These are phyloP conservation scores for Backusella psychrophila DNA, from an alignment of 192 early-diverging fungal species.

Conservation along the genomic window DNA sequence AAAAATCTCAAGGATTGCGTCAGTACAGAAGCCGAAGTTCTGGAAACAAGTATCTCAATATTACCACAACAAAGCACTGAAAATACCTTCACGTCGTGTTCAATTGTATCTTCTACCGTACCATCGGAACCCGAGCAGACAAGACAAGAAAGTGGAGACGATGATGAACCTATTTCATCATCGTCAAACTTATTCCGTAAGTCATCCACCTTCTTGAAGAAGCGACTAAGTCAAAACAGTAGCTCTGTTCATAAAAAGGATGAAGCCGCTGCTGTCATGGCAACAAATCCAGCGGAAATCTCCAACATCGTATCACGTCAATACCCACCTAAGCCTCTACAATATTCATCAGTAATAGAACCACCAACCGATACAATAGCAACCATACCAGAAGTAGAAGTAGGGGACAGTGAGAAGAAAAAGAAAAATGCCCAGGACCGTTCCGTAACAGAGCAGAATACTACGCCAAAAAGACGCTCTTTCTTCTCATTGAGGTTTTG, in stretches of 20 bases:
- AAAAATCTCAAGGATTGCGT: not conserved
- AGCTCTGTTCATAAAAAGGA: not conserved
- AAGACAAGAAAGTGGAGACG: not conserved
- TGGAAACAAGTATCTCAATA: not conserved
- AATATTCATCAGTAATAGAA: conserved; percentile 7
- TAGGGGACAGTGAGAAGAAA: not conserved
- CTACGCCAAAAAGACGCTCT: conserved; percentile 4
- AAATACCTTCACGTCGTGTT: not conserved
- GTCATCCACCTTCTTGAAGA: conserved; percentile 9
- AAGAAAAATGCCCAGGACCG: not conserved
- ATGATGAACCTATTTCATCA: not conserved
- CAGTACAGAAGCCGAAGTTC: not conserved
- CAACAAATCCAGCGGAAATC: conserved; percentile 1
- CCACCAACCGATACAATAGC: not conserved
- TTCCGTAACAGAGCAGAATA: not conserved
- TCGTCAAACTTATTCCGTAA: conserved; percentile 6
- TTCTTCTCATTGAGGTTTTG: conserved; percentile 15
- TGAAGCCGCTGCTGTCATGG: not conserved
- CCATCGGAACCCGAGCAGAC: not conserved
- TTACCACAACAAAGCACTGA: not conserved
- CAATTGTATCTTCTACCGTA: not conserved
- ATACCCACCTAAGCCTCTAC: conserved; percentile 12
- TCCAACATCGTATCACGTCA: conserved; percentile 4
- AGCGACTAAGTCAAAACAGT: not conserved
- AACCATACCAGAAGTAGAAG: not conserved